phyloP scores from a whole-genome alignment of 1,284 basidiomycete species.

The Anthracocystis walkeri region DNA sequence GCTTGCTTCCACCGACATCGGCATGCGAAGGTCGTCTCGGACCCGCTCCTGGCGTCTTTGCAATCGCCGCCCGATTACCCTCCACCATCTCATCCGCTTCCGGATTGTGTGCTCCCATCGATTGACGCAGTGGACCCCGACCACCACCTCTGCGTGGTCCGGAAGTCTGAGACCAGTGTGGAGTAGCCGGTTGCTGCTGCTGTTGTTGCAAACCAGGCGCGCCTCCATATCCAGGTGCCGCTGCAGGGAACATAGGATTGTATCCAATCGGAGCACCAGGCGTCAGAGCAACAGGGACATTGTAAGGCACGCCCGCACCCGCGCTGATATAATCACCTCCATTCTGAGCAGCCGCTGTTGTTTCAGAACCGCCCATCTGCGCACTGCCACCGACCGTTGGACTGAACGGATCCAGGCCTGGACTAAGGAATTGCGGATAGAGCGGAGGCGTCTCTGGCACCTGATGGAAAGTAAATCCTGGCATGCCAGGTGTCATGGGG shows the following conservation, averaged over 20 bases:
- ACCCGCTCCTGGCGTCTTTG: slow-evolving; percentile 46
- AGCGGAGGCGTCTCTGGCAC: slow-evolving; percentile 70
- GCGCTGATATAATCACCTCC: slow-evolving; percentile 38
- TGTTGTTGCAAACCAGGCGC: slow-evolving; percentile 1
- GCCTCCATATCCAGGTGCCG: background rate
- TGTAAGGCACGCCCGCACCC: slow-evolving; percentile 48
- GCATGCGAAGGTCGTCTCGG: slow-evolving; percentile 39
- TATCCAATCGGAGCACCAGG: slow-evolving; percentile 23
- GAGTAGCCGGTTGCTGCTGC: slow-evolving; percentile 47
- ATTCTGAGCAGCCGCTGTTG: background rate
- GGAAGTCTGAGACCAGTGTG: slow-evolving; percentile 60
- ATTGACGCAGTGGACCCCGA: slow-evolving; percentile 5
- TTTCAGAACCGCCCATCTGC: slow-evolving; percentile 32
- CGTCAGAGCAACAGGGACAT: slow-evolving; percentile 12
- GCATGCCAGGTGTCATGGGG: slow-evolving; percentile 71
- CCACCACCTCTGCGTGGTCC: slow-evolving; percentile 21
- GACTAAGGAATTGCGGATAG: slow-evolving; percentile 69
- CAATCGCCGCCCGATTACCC: slow-evolving; percentile 11
- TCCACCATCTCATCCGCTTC: slow-evolving; percentile 33
- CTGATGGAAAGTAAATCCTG: slow-evolving; percentile 70
- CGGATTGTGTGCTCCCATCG: slow-evolving; percentile 3
- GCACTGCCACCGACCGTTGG: slow-evolving; percentile 60
- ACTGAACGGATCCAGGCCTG: slow-evolving; percentile 64
- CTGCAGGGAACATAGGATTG: slow-evolving; percentile 52
- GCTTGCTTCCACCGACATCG: background rate